Base-by-base conservation (phyloP, 2,329 filamentous ascomycete genomes). In the Penicillium corylophilum region DNA sequence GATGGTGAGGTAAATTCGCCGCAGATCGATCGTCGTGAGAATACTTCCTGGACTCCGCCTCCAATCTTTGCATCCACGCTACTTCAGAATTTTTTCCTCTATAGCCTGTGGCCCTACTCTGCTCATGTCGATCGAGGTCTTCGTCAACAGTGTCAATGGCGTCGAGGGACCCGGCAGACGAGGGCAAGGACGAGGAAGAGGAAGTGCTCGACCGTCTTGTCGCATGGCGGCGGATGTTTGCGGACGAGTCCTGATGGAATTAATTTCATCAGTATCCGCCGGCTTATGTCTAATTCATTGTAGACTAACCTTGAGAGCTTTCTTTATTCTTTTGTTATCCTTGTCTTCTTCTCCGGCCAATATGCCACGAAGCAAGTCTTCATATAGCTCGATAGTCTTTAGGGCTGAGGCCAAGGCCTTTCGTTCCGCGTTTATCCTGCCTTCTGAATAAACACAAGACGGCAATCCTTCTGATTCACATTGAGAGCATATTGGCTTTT, bases 31-130 rank as follows among this genome's bases (percentile, higher is more conserved):
- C 31, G 18, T 33, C 33, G n/a, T 36, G 18, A 20, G 15, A 16
- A 22, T 33, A 45, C 8, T 15, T 26, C 13, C 10, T 36, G 33
- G 10, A 10, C 13, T 13, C 43, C 16, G 31, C 35, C 43, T 54
- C 56, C 43, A 71, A 46, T 12, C 59, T 55, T 44, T 67, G 64
- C 28, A 70, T 57, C 69, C 69, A 71, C 7, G 61, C 64, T 33
- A 67, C 54, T 36, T 70, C 67, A 4, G 67, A 70, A 35, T 63
- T 66, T 44, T 70, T 70, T 8, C 68, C 68, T 49, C 65, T 62
- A 53, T 64, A 71, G 2, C 67, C 62, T 2, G 60, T 67, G 3
- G 57, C 54, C 42, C 60, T 53, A 16, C 60, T 60, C 23, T 60
- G 50, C 48, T 48, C 22, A n/a, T 20, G 46, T 5, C 40, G 44